Evolutionary conservation across 208 protist species (phyloP).

Genomic region (Crithidia bombi): DNA sequence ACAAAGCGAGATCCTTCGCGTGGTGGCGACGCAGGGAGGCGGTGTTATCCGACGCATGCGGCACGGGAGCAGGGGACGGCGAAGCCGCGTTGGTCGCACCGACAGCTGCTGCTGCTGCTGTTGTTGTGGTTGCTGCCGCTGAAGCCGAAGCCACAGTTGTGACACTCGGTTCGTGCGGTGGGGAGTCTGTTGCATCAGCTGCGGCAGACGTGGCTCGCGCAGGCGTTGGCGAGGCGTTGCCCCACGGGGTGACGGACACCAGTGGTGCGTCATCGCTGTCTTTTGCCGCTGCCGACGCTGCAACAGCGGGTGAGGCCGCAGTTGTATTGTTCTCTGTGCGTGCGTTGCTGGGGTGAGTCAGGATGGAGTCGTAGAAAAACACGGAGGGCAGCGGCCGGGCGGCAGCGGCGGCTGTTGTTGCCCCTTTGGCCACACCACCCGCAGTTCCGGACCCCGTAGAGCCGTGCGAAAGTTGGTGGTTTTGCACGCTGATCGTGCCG

Average conservation of each 20-base stretch:
- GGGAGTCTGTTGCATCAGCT: background rate
- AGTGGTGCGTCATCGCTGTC: background rate
- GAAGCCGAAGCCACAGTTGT: too few relatives aligned
- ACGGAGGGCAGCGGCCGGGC: slow-evolving; percentile 37
- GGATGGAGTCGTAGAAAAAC: slow-evolving; percentile 58
- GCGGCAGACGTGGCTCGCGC: background rate
- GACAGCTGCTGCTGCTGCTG: background rate
- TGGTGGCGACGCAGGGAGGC: slow-evolving; percentile 34
- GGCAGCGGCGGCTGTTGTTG: background rate
- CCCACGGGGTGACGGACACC: slow-evolving; percentile 5
- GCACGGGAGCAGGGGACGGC: slow-evolving; percentile 13
- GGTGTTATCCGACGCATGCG: slow-evolving; percentile 37
- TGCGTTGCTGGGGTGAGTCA: slow-evolving; percentile 7
- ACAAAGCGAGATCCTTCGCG: slow-evolving; percentile 41
- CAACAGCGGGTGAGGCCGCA: background rate
- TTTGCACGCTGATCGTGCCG: background rate
- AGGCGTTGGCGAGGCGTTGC: slow-evolving; percentile 10
- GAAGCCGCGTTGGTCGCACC: slow-evolving; percentile 1
- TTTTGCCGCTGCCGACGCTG: background rate
- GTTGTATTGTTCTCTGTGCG: background rate
- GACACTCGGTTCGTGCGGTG: background rate
- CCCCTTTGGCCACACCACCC: background rate
- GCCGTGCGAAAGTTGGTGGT: slow-evolving; percentile 4
- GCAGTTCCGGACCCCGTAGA: background rate
- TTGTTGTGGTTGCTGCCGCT: background rate